Evolutionary conservation across 495 filamentous ascomycete genomes (phyloP), one percentile per base, ranked within the genome.

Genomic region (Trichoderma gamsii): DNA sequence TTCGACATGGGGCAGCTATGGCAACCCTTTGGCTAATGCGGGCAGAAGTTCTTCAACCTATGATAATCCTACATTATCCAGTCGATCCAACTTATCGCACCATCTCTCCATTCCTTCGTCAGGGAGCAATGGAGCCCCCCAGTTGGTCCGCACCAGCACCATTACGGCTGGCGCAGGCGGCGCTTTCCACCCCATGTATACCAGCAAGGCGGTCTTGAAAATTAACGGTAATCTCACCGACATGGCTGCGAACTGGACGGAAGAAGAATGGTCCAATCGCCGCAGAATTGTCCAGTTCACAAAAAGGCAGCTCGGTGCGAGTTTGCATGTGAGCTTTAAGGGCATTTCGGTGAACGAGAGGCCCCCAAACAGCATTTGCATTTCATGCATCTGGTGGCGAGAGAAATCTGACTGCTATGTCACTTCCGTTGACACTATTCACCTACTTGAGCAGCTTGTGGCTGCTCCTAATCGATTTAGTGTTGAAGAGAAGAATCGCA

Each of bases 401-500:
- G 92, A 94, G 73, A 95, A 92, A 73, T 77, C 88, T 6, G 91
- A 95, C 71, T 96, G 89, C 76, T 98, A 86, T 75, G 90, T 97
- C 44, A 99, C 95, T 1, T 97, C 93, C 69, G 96, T 98, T 23
- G 96, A 99, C 75, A 97, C 94, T 23, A 98, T 99, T 73, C 89
- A 87, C 71, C 83, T 99, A 15, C 84, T 99, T 0, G 95, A 98
- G 78, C 90, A 92, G 44, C 81, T 99, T 3, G 89, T 97, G 12
- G 90, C 85, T 4, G 77, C 79, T 12, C 81, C 81, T 3, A 86
- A 87, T 16, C 84, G 89, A 12, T 98, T 98, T 75, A 93, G 89
- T 0, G 92, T 97, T 2, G 93, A 97, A 74, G 95, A 98, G 80
- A 98, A 97, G 85, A 99, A 99, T 74, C 88, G 96, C 49, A 98